phyloP scores from a whole-genome alignment of 768 basidiomycete species.

The Wakefieldia striispora region DNA sequence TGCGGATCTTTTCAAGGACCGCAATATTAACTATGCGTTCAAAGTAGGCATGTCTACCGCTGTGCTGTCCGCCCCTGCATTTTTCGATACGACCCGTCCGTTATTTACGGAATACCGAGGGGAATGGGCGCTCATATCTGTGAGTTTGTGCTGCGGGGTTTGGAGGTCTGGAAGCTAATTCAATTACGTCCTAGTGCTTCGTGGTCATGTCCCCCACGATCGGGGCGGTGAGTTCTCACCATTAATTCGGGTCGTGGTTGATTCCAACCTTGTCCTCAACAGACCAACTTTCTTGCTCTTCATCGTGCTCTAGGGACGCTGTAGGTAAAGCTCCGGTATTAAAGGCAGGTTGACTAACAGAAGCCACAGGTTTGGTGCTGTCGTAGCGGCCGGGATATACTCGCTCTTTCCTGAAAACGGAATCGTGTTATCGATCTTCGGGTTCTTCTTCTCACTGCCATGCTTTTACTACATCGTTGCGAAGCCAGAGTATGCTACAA shows the following conservation, averaged over 20 bases:
- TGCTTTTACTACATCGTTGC: conserved; percentile 91
- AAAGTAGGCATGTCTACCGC: conserved; percentile 85
- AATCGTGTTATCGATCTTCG: conserved; percentile 72
- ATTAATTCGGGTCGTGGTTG: background rate
- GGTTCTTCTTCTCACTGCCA: conserved; percentile 87
- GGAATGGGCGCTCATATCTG: conserved; percentile 96
- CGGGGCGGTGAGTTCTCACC: conserved; percentile 60
- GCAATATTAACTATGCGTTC: conserved; percentile 82
- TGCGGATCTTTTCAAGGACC: conserved; percentile 60
- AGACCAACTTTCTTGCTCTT: conserved; percentile 85
- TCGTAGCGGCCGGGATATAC: conserved; percentile 70
- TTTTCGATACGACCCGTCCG: conserved; percentile 74
- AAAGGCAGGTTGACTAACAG: conserved; percentile 6
- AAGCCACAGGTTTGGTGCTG: conserved; percentile 67
- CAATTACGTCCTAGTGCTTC: conserved; percentile 54
- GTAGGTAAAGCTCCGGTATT: conserved; percentile 41
- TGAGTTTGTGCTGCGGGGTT: conserved; percentile 35
- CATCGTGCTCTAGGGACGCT: conserved; percentile 86
- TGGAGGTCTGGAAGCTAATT: conserved; percentile 4
- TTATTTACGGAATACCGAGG: conserved; percentile 81
- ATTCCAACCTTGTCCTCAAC: conserved; percentile 11
- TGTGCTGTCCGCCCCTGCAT: conserved; percentile 83
- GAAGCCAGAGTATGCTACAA: conserved; percentile 70
- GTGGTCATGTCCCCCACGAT: conserved; percentile 91
- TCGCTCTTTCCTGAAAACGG: conserved; percentile 74